These are phyloP conservation scores for Aphanocladium album DNA, from an alignment of 2,329 filamentous ascomycete genomes.

Conservation along the genomic window DNA sequence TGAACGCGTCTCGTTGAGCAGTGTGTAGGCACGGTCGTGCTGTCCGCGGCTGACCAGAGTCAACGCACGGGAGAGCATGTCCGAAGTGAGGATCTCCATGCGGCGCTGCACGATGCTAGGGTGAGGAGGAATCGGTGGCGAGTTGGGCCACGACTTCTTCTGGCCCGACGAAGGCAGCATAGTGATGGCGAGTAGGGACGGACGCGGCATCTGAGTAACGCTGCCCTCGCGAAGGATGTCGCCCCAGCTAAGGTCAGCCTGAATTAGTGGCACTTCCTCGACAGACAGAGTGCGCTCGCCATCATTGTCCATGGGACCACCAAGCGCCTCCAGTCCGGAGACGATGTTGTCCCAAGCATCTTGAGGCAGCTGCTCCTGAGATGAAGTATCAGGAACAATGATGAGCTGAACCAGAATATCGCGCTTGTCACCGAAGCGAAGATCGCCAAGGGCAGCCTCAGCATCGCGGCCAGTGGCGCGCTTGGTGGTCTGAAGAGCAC, in stretches of 20 bases:
- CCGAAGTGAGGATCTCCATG: slow-evolving; percentile 95
- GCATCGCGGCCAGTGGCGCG: slow-evolving; percentile 91
- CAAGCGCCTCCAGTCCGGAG: slow-evolving; percentile 87
- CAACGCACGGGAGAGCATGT: slow-evolving; percentile 91
- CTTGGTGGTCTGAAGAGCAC: slow-evolving; percentile 92
- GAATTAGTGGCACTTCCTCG: slow-evolving; percentile 90
- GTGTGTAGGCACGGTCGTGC: slow-evolving; percentile 87
- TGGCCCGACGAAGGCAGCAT: slow-evolving; percentile 74
- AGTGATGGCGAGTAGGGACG: slow-evolving; percentile 88
- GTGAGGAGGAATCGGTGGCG: slow-evolving; percentile 87
- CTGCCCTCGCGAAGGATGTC: slow-evolving; percentile 89
- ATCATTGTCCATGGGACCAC: slow-evolving; percentile 80
- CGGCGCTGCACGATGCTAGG: slow-evolving; percentile 91
- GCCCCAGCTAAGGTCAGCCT: slow-evolving; percentile 89
- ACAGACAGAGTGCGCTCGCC: slow-evolving; percentile 79
- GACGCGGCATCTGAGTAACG: slow-evolving; percentile 77
- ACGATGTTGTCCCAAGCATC: slow-evolving; percentile 98
- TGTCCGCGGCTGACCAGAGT: slow-evolving; percentile 88
- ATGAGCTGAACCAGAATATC: slow-evolving; percentile 93
- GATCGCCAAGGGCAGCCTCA: slow-evolving; percentile 84
- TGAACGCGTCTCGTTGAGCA: slow-evolving; percentile 87
- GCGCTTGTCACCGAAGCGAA: slow-evolving; percentile 90
- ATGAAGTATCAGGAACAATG: slow-evolving; percentile 78
- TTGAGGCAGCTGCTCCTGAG: slow-evolving; percentile 79
- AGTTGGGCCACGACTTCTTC: slow-evolving; percentile 60